These are phyloP conservation scores for Rhizopus arrhizus DNA, from an alignment of 371 early-diverging fungal genomes.

Conservation along the genomic window DNA sequence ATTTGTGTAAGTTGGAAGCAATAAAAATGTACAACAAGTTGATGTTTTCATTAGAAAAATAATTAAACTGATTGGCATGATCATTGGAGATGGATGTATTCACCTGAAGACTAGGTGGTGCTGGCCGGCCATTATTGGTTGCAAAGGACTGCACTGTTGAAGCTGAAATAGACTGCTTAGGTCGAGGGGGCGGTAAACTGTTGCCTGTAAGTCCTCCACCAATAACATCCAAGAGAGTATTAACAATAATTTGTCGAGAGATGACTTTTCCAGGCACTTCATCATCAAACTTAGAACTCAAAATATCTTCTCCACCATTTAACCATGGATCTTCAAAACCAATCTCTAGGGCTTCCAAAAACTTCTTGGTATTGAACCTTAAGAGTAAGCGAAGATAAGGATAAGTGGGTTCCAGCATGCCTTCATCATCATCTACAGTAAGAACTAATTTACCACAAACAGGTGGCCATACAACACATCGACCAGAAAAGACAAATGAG, in stretches of 20 bases:
- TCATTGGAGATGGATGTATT: slow-evolving; percentile 18
- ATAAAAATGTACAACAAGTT: slow-evolving; percentile 71
- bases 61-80: slow-evolving; percentile 3
- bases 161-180: slow-evolving; percentile 47
- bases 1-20: slow-evolving; percentile 66
- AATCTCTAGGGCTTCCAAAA: slow-evolving; percentile 64
- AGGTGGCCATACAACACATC: slow-evolving; percentile 75
- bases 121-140: slow-evolving; percentile 15
- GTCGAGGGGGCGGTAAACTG: slow-evolving; percentile 40
- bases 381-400: slow-evolving; percentile 75
- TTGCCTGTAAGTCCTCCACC: slow-evolving; percentile 44
- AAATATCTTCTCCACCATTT: slow-evolving; percentile 61
- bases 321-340: slow-evolving; percentile 76
- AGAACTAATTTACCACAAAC: slow-evolving; percentile 58
- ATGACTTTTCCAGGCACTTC: slow-evolving; percentile 66
- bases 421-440: slow-evolving; percentile 61
- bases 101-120: slow-evolving; percentile 17
- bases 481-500: slow-evolving; percentile 77
- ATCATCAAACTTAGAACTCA: slow-evolving; percentile 56
- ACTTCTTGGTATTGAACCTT: slow-evolving; percentile 66
- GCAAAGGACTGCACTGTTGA: slow-evolving; percentile 46
- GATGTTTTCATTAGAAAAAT: slow-evolving; percentile 42
- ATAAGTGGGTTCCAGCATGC: slow-evolving; percentile 67
- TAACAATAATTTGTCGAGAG: slow-evolving; percentile 76
- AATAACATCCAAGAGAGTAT: slow-evolving; percentile 68